Conservation (phyloP, 495 filamentous ascomycete genomes). For the Neurospora sp. region DNA sequence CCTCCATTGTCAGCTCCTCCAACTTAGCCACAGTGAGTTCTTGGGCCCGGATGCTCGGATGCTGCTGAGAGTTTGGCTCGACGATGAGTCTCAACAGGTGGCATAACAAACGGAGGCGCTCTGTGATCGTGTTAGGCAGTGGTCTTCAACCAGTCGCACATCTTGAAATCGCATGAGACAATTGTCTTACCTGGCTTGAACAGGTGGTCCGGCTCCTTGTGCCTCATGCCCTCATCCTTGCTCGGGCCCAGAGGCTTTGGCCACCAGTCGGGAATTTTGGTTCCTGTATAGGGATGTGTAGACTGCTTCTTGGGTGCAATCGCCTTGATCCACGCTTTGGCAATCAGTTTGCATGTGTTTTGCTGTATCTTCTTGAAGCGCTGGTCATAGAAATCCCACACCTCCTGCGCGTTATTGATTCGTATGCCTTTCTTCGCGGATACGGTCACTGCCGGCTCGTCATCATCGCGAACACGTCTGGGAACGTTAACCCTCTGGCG, state of each 20-base stretch:
- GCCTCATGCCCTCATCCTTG: constrained; percentile 35
- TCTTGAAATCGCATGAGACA: not conserved
- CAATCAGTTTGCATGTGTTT: constrained; percentile 59
- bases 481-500: constrained; percentile 21
- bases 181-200: constrained; percentile 54
- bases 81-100: constrained; percentile 53
- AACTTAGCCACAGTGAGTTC: constrained; percentile 35
- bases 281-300: constrained; percentile 68
- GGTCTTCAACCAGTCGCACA: not conserved
- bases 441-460: constrained; percentile 11
- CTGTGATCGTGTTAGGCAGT: constrained; percentile 24
- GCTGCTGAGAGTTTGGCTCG: constrained; percentile 32
- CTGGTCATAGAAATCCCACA: constrained; percentile 54
- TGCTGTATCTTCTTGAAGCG: constrained; percentile 63
- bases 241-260: constrained; percentile 44
- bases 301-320: constrained; percentile 84
- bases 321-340: constrained; percentile 72
- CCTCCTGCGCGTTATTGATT: constrained; percentile 46
- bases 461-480: constrained; percentile 20
- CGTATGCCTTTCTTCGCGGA: constrained; percentile 29
- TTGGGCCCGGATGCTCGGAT: constrained; percentile 26
- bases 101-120: constrained; percentile 49
- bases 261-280: constrained; percentile 74
- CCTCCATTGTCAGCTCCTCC: constrained; percentile 36
- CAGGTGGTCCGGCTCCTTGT: constrained; percentile 81